Evolutionary conservation across 2,329 filamentous ascomycete genomes (phyloP).

Genomic region (Aspergillus floridensis): DNA sequence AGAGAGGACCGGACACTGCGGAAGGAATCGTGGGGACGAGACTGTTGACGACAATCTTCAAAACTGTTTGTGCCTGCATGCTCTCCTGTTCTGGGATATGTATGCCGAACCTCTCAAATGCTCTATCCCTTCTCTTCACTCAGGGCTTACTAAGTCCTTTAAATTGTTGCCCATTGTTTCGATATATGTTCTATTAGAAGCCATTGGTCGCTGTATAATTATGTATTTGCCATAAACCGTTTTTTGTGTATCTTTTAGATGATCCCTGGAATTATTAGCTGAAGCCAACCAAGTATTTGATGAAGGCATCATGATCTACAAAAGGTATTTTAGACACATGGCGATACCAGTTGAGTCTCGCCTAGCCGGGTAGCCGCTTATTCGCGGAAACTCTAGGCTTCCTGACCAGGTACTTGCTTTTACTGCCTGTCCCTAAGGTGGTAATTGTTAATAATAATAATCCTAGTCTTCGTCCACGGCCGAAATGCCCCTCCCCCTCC

Average conservation of each 20-base stretch:
- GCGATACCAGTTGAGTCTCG: background rate
- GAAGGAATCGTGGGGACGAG: slow-evolving; percentile 60
- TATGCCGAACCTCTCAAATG: background rate
- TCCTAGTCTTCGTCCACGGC: slow-evolving; percentile 7
- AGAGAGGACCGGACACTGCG: slow-evolving; percentile 60
- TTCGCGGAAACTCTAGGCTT: background rate
- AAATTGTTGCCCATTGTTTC: background rate
- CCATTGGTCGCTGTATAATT: background rate
- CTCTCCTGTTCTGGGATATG: background rate
- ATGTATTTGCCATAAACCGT: background rate
- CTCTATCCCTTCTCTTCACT: background rate
- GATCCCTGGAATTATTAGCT: background rate
- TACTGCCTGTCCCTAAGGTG: background rate
- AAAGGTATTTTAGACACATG: background rate
- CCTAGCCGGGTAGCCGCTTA: background rate
- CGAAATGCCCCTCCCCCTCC: slow-evolving; percentile 38
- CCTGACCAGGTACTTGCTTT: background rate
- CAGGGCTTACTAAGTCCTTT: background rate
- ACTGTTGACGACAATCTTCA: slow-evolving; percentile 43
- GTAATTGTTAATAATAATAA: background rate
- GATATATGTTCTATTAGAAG: background rate
- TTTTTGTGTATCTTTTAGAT: background rate
- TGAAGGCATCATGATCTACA: background rate
- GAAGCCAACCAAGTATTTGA: background rate
- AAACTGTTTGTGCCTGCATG: background rate